A percentile compares a stretch with the other conserved stretches of the same genome.
Conservation (phyloP, 495 filamentous ascomycete species). For the Hypoxylon subgilvum region DNA sequence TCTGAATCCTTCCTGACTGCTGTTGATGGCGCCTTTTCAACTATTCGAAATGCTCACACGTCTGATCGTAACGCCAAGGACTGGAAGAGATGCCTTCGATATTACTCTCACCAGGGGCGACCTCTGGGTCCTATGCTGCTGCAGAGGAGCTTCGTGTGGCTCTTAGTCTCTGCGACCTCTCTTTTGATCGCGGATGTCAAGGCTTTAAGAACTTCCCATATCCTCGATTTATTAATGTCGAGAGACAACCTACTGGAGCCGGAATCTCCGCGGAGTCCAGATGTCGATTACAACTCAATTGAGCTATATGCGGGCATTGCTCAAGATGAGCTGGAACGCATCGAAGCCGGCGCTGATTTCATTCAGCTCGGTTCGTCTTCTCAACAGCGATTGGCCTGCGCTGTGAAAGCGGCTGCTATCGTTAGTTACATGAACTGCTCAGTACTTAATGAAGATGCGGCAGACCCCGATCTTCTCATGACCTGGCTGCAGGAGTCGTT, state of each 20-base stretch:
- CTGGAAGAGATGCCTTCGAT: slow-evolving; percentile 83
- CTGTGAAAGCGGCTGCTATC: slow-evolving; percentile 82
- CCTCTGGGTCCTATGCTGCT: slow-evolving; percentile 92
- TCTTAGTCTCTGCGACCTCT: slow-evolving; percentile 79
- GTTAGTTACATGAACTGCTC: slow-evolving; percentile 84
- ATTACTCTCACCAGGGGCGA: slow-evolving; percentile 77
- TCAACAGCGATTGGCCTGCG: slow-evolving; percentile 84
- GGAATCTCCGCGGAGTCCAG: slow-evolving; percentile 46
- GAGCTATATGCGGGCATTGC: slow-evolving; percentile 77
- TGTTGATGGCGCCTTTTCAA: slow-evolving; percentile 85
- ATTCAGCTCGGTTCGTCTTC: slow-evolving; percentile 81
- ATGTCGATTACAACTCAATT: slow-evolving; percentile 61
- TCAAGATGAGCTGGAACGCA: slow-evolving; percentile 76
- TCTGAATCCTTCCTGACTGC: slow-evolving; percentile 82
- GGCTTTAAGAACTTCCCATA: slow-evolving; percentile 63
- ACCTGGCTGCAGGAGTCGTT: slow-evolving; percentile 84
- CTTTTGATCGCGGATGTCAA: slow-evolving; percentile 68
- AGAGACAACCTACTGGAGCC: slow-evolving; percentile 46
- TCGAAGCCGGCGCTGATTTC: slow-evolving; percentile 91
- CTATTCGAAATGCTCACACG: slow-evolving; percentile 69
- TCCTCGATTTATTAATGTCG: slow-evolving; percentile 79
- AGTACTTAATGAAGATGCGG: slow-evolving; percentile 75
- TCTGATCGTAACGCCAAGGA: slow-evolving; percentile 62
- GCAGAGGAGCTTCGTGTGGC: slow-evolving; percentile 81
- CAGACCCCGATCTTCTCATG: slow-evolving; percentile 80